These are phyloP conservation scores for Fragaria nilgerrensis DNA, from an alignment of 306 rosid genomes.

Conservation along the genomic window DNA sequence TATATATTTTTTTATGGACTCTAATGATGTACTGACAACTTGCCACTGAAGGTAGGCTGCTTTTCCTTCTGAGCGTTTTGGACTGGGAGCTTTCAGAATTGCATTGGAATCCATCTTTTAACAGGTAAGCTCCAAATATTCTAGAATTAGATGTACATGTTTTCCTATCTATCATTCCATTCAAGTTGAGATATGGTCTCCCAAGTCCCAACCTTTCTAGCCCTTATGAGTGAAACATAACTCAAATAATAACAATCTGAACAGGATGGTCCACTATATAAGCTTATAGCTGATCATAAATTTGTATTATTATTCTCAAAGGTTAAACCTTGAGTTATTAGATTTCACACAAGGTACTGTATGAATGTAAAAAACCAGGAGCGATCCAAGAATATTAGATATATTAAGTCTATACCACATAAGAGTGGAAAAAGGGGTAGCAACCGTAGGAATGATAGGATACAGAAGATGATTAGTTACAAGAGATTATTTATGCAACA, in stretches of 20 bases:
- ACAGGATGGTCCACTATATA: not conserved
- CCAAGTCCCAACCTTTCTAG: not conserved
- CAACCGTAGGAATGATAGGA: not conserved
- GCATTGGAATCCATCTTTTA: conserved; percentile 88
- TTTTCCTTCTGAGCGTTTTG: conserved; percentile 91
- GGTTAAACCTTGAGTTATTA: not conserved
- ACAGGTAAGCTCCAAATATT: conserved; percentile 46
- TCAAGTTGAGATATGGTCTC: not conserved
- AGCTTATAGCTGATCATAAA: not conserved
- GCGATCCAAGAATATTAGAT: not conserved
- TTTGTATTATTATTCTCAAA: not conserved
- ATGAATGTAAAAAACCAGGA: not conserved
- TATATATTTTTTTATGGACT: not conserved
- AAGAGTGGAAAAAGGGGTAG: not conserved
- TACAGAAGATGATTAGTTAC: not conserved
- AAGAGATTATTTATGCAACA: not conserved
- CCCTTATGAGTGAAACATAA: not conserved
- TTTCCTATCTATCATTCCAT: not conserved
- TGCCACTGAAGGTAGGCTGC: conserved; percentile 68
- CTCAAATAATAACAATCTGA: not conserved
- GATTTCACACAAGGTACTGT: not conserved
- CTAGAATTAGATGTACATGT: not conserved
- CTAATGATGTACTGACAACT: conserved; percentile 43
- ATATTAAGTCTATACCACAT: not conserved
- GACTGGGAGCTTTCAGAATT: conserved; percentile 97